Percentiles rank a stretch among this genome's conserved stretches.
Conservation (phyloP, 1,284 basidiomycete genomes). For the Pholiota adiposa region DNA sequence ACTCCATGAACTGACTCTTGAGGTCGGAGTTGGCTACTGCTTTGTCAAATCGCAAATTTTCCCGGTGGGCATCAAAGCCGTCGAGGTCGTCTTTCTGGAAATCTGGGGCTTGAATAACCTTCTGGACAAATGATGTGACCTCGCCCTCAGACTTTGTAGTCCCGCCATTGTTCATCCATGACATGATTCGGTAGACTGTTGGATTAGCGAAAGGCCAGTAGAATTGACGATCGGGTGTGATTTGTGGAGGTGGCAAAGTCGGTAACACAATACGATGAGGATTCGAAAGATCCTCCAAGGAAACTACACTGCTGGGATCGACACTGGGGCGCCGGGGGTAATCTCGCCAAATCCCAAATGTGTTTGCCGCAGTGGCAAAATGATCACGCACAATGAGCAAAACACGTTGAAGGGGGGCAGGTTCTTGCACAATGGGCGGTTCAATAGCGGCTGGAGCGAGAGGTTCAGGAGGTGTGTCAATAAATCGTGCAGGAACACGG, state of each 20-base stretch:
- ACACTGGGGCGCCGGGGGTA: background rate
- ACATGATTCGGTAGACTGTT: background rate
- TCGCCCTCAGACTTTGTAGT: background rate
- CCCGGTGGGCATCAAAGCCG: background rate
- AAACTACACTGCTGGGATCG: background rate
- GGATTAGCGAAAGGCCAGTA: background rate
- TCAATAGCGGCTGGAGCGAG: background rate
- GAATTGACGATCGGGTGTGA: background rate
- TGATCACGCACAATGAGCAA: background rate
- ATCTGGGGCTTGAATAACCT: background rate
- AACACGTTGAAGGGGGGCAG: background rate
- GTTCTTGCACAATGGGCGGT: background rate
- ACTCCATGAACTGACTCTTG: background rate
- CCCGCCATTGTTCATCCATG: background rate
- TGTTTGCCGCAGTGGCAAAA: background rate
- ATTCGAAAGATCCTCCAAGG: conserved; percentile 16
- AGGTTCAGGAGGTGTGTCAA: background rate
- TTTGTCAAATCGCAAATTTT: background rate
- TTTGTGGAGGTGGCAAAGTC: background rate
- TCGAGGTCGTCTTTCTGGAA: background rate
- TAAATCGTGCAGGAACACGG: background rate
- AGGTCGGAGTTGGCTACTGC: background rate
- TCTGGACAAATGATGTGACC: background rate
- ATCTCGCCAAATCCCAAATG: conserved; percentile 2
- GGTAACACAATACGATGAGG: background rate